These are phyloP conservation scores for Linum lewisii DNA, from an alignment of 345 rosid species.

Conservation along the genomic window DNA sequence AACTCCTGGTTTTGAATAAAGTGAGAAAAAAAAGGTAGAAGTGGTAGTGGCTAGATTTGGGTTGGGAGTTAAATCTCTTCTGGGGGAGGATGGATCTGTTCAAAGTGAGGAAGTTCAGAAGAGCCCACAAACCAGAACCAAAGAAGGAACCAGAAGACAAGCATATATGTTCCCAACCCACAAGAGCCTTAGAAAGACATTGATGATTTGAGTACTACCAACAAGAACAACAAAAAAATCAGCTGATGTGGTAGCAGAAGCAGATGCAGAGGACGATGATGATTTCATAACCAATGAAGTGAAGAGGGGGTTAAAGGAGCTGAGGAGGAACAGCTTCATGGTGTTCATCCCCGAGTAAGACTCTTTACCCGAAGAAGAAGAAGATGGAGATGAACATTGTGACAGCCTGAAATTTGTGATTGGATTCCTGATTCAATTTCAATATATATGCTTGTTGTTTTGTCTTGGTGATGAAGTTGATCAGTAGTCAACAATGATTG, in stretches of 20 bases:
- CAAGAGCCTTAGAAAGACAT: conserved; percentile 37
- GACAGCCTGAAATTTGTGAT: too few species aligned
- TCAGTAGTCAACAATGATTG: too few species aligned
- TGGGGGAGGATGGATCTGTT: conserved; percentile 56
- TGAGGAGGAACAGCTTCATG: conserved; percentile 88
- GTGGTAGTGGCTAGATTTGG: neutral
- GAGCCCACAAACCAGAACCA: conserved; percentile 32
- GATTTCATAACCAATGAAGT: conserved; percentile 93
- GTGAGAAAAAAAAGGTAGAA: neutral
- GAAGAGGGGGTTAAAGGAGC: conserved; percentile 79
- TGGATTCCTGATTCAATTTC: too few species aligned
- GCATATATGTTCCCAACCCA: conserved; percentile 23
- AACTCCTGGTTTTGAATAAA: neutral
- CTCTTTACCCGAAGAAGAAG: conserved; percentile 49
- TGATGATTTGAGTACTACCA: conserved; percentile 17
- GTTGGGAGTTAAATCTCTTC: too few species aligned
- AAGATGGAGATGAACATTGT: conserved; percentile 31
- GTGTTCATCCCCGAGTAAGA: conserved; percentile 93
- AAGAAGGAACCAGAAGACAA: conserved; percentile 47
- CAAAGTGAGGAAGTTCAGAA: conserved; percentile 58
- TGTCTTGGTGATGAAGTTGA: too few species aligned
- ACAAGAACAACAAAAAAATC: conserved; percentile 20
- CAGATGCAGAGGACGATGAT: conserved; percentile 67
- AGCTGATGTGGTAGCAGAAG: conserved; percentile 20
- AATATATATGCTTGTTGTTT: too few species aligned